Evolutionary conservation across 371 early-diverging fungal genomes (phyloP).

Genomic region (Syncephalis fuscata): DNA sequence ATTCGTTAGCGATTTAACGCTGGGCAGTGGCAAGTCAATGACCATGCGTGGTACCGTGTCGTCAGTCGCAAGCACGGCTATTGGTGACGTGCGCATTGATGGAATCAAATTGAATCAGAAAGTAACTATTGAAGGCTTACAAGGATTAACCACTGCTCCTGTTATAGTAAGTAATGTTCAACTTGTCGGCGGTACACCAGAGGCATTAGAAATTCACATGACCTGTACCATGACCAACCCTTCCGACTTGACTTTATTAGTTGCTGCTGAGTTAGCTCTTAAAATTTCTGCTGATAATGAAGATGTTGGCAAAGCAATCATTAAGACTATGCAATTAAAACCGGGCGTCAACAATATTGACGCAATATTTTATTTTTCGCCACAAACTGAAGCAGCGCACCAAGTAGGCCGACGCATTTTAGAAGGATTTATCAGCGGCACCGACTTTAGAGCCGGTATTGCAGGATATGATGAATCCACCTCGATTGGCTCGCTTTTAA

Average conservation of each 20-base stretch:
- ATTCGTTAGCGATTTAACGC: conserved; percentile 2
- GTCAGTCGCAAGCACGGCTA: conserved; percentile 25
- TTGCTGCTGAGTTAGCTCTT: too few species aligned
- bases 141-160: conserved; percentile 31
- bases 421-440: too few species aligned
- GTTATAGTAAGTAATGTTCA: conserved; percentile 27
- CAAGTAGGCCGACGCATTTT: too few species aligned
- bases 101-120: conserved; percentile 33
- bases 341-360: too few species aligned
- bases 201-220: not conserved
- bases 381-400: too few species aligned
- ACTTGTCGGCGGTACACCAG: conserved; percentile 27
- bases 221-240: too few species aligned
- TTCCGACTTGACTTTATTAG: too few species aligned
- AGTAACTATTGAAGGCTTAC: conserved; percentile 29
- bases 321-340: too few species aligned
- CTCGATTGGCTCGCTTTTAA: not conserved
- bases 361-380: too few species aligned
- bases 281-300: too few species aligned
- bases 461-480: conserved; percentile 5
- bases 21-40: conserved; percentile 1
- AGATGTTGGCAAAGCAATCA: too few species aligned
- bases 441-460: not conserved
- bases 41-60: conserved; percentile 6
- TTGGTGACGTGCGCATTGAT: conserved; percentile 27